Evolutionary conservation across 176 grass and related monocot genomes (phyloP).

Genomic region (Thinopyrum elongatum): DNA sequence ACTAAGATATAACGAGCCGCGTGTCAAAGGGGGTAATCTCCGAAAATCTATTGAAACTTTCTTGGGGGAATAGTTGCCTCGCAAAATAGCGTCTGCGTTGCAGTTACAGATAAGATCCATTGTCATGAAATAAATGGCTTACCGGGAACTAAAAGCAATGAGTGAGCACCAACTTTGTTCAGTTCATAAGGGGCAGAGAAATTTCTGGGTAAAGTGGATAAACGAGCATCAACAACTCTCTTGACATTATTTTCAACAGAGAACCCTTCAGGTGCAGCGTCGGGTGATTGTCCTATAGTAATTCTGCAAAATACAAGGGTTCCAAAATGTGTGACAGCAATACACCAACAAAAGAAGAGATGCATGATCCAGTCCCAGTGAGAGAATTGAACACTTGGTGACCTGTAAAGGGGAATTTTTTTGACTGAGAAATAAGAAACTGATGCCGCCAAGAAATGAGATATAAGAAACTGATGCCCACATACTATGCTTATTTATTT

Average conservation of each 20-base stretch:
- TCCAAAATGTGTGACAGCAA: slow-evolving; percentile 34
- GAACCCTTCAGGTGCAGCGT: slow-evolving; percentile 28
- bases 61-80: slow-evolving; percentile 50
- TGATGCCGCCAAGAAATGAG: too few species aligned
- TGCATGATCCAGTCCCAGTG: neutral
- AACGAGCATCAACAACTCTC: slow-evolving; percentile 41
- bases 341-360: slow-evolving; percentile 26
- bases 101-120: neutral
- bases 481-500: too few species aligned
- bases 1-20: slow-evolving; percentile 51
- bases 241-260: slow-evolving; percentile 41
- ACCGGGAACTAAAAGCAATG: neutral
- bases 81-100: slow-evolving; percentile 45
- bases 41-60: slow-evolving; percentile 53
- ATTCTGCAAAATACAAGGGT: slow-evolving; percentile 72
- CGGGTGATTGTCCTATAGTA: slow-evolving; percentile 49
- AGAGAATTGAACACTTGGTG: neutral
- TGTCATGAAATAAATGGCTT: slow-evolving; percentile 4
- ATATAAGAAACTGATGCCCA: too few species aligned
- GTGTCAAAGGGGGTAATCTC: slow-evolving; percentile 57
- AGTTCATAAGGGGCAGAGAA: slow-evolving; percentile 35
- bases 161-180: slow-evolving; percentile 31
- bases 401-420: too few species aligned
- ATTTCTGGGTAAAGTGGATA: slow-evolving; percentile 25
- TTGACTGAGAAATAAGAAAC: too few species aligned